Evolutionary conservation across 257 asterid species (phyloP).

Genomic region (Osmanthus fragrans): DNA sequence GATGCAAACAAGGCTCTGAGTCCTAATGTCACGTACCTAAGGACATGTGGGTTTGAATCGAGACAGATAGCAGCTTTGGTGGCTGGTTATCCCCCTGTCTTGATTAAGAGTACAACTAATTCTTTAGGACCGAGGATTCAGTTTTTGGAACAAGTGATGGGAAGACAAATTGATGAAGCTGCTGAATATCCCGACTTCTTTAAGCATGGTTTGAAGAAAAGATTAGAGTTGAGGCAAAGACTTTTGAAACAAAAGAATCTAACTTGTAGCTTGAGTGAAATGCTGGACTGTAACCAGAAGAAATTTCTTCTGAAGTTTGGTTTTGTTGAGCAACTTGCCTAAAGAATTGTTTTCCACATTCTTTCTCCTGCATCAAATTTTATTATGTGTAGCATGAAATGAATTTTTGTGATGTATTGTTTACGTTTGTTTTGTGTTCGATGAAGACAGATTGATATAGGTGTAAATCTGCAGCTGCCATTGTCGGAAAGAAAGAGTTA

Average conservation of each 20-base stretch:
- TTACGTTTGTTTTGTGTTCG: neutral
- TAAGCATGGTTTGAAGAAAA: slow-evolving; percentile 86
- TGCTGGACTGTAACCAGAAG: slow-evolving; percentile 87
- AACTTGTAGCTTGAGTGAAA: slow-evolving; percentile 79
- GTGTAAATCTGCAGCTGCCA: neutral
- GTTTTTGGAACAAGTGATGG: slow-evolving; percentile 84
- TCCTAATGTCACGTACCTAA: slow-evolving; percentile 64
- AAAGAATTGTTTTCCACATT: neutral
- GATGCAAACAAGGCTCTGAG: slow-evolving; percentile 72
- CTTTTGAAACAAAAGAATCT: slow-evolving; percentile 52
- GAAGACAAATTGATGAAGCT: slow-evolving; percentile 65
- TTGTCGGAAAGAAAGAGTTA: neutral
- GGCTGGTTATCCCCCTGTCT: slow-evolving; percentile 80
- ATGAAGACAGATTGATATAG: neutral
- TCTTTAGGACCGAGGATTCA: slow-evolving; percentile 84
- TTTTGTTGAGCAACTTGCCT: slow-evolving; percentile 40
- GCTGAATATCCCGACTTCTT: slow-evolving; percentile 86
- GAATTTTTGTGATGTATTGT: too few species aligned
- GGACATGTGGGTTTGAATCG: slow-evolving; percentile 61
- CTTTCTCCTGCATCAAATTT: neutral
- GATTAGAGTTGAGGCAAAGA: slow-evolving; percentile 71
- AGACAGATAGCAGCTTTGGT: slow-evolving; percentile 71
- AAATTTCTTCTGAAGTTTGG: slow-evolving; percentile 75
- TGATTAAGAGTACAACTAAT: slow-evolving; percentile 76
- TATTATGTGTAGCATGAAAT: neutral